These are phyloP conservation scores for Rhizophagus sp. DNA, from an alignment of 192 early-diverging fungal species.

Conservation along the genomic window DNA sequence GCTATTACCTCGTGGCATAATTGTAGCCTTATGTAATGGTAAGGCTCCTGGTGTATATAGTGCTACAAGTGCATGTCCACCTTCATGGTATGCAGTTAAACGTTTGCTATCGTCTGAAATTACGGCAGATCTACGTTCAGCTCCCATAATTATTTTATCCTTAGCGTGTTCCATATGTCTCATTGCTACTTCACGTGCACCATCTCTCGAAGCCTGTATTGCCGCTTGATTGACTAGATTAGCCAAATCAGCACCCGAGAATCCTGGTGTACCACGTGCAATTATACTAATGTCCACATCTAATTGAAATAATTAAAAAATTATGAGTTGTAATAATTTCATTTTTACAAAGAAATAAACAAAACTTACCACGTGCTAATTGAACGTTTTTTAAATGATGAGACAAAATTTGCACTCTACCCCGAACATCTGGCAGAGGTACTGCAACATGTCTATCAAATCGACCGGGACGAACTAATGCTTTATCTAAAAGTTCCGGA, in stretches of 20 bases:
- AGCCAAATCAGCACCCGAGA: slow-evolving; percentile 98
- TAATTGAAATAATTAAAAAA: slow-evolving; percentile 24
- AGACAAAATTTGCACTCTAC: slow-evolving; percentile 88
- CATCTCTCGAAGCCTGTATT: slow-evolving; percentile 87
- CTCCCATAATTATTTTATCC: slow-evolving; percentile 98
- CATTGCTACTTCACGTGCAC: slow-evolving; percentile 69
- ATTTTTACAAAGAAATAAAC: not conserved
- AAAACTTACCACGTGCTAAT: slow-evolving; percentile 41
- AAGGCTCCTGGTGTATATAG: slow-evolving; percentile 93
- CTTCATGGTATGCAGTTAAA: slow-evolving; percentile 97
- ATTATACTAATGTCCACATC: slow-evolving; percentile 82
- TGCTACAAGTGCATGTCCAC: slow-evolving; percentile 95
- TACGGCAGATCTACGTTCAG: slow-evolving; percentile 90
- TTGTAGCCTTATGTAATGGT: slow-evolving; percentile 97
- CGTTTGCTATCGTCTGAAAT: slow-evolving; percentile 86
- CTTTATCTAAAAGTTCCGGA: slow-evolving; percentile 95
- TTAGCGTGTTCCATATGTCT: slow-evolving; percentile 95
- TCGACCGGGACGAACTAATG: slow-evolving; percentile 93
- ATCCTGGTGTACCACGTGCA: slow-evolving; percentile 96
- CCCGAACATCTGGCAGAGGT: slow-evolving; percentile 95
- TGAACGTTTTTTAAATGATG: slow-evolving; percentile 85
- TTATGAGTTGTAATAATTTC: not conserved
- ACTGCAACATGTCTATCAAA: slow-evolving; percentile 96
- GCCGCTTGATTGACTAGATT: slow-evolving; percentile 98
- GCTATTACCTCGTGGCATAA: slow-evolving; percentile 92